Conservation (phyloP, 768 basidiomycete genomes). For the Hygrocybe coccinea region DNA sequence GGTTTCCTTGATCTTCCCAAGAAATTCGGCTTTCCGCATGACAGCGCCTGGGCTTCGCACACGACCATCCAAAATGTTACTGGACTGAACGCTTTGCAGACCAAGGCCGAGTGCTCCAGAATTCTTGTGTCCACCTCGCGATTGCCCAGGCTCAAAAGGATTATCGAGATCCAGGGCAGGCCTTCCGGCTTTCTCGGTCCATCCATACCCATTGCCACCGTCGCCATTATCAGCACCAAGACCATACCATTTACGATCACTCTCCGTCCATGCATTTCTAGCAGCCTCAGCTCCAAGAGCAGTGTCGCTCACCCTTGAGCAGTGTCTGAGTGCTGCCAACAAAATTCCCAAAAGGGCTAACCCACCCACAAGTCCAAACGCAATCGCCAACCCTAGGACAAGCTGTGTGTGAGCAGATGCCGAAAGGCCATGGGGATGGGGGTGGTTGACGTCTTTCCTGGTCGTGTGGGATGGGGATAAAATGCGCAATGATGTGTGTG, state of each 20-base stretch:
- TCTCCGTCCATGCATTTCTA: constrained; percentile 51
- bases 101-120: constrained; percentile 43
- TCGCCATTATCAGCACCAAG: constrained; percentile 33
- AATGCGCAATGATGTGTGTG: constrained; percentile 56
- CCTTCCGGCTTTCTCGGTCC: constrained; percentile 24
- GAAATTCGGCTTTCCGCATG: constrained; percentile 67
- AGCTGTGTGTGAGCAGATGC: constrained; percentile 44
- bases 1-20: constrained; percentile 57
- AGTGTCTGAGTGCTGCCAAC: constrained; percentile 54
- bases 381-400: constrained; percentile 54
- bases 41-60: constrained; percentile 42
- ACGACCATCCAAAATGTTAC: constrained; percentile 22
- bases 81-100: constrained; percentile 42
- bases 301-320: constrained; percentile 54
- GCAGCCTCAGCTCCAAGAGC: constrained; percentile 60
- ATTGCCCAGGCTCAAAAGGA: not conserved
- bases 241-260: constrained; percentile 68
- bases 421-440: constrained; percentile 35
- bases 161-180: constrained; percentile 16
- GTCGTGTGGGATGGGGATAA: constrained; percentile 37
- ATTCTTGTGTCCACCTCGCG: constrained; percentile 16
- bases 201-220: constrained; percentile 24
- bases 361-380: constrained; percentile 60
- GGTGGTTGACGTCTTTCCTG: constrained; percentile 31
- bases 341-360: constrained; percentile 49